Conservation (phyloP, 2,329 filamentous ascomycete species). For the Aspergillus unguis region DNA sequence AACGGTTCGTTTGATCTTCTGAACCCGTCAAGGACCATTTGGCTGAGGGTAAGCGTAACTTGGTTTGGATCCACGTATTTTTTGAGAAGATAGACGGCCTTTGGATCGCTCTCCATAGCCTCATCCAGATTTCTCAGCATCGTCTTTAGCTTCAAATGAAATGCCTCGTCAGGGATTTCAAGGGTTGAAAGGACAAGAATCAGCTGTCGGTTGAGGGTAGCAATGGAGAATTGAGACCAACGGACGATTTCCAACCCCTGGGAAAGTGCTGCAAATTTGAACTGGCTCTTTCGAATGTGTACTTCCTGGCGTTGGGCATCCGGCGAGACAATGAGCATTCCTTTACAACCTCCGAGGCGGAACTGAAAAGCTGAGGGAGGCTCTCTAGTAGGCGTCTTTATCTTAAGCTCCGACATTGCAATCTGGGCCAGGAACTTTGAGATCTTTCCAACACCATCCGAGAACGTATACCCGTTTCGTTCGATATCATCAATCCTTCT, state of each 20-base stretch:
- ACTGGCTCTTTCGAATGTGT: constrained; percentile 76
- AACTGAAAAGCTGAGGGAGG: constrained; percentile 86
- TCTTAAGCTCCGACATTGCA: constrained; percentile 66
- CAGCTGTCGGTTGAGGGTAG: constrained; percentile 83
- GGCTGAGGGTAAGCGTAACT: constrained; percentile 68
- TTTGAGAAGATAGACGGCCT: constrained; percentile 66
- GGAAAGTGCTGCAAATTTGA: constrained; percentile 74
- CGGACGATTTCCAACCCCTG: constrained; percentile 81
- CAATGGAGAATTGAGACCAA: constrained; percentile 69
- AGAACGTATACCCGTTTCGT: constrained; percentile 69
- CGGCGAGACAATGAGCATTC: constrained; percentile 74
- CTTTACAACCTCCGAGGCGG: constrained; percentile 87
- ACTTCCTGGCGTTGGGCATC: constrained; percentile 65
- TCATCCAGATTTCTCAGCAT: constrained; percentile 67
- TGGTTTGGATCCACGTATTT: constrained; percentile 83
- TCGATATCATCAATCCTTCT: constrained; percentile 67
- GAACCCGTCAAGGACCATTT: constrained; percentile 77
- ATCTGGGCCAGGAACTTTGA: constrained; percentile 72
- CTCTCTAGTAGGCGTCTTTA: constrained; percentile 52
- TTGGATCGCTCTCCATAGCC: constrained; percentile 63
- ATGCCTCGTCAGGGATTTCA: constrained; percentile 65
- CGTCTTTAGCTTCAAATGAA: constrained; percentile 62
- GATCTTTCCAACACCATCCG: constrained; percentile 92
- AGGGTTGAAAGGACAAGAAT: constrained; percentile 80
- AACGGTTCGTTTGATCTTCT: constrained; percentile 74